Base-by-base conservation (phyloP, 2,329 filamentous ascomycete species). In the Penicillium sp. region DNA sequence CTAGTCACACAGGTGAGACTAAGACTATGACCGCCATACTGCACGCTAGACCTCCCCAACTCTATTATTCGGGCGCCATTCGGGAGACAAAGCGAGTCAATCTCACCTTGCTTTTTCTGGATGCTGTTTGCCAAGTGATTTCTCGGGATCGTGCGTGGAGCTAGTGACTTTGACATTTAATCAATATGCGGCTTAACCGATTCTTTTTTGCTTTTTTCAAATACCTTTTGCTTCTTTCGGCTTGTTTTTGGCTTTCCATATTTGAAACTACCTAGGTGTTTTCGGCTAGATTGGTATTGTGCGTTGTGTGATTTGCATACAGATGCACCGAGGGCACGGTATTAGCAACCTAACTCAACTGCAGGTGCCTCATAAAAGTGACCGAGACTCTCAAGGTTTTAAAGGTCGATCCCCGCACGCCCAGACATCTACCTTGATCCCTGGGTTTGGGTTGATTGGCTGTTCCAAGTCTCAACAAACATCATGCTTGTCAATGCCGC, bases 21-120 rank as follows among this genome's bases (percentile, higher is more conserved):
- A 53, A 32, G 10, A 24, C 20, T 39, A 20, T 31, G 44, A 49
- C 13, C 5, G 18, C 50, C 37, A 42, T 55, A 46, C 40, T 52
- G 40, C 40, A 40, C 34, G 39, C 24, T 44, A 29, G 34, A 22
- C 40, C 39, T 51, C 38, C 22, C 11, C 29, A 51, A 55, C 48
- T 51, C 18, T 51, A 51, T 51, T 52, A 51, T 51, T 52, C 34
- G 47, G 38, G 39, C 53, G 47, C 53, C 34, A 52, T 55, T 45
- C 53, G 53, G 53, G 40, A 50, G 38, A 51, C 47, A 52, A 54
- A 52, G 53, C 53, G 40, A 51, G 39, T 34, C 40, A 50, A 56
- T 47, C 35, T 46, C 48, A 52, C 32, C 29, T 52, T 52, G 35
- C 53, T 56, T 52, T 56, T 56, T 45, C 24, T 52, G 34, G 48